Evolutionary conservation across 163 green algal species (phyloP).

Genomic region (Scenedesmus sp.): DNA sequence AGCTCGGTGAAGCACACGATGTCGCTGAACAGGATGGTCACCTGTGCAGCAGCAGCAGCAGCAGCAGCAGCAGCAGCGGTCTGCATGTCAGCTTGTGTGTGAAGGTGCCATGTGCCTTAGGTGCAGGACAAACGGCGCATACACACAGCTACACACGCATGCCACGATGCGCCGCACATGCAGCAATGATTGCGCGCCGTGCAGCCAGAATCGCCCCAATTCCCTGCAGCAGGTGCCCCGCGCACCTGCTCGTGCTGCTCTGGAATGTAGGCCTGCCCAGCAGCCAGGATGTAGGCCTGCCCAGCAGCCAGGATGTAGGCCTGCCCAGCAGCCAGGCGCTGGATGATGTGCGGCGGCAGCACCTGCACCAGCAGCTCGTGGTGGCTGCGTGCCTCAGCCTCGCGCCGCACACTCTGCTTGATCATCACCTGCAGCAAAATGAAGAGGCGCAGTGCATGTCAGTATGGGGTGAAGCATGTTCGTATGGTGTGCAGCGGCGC

Average conservation of each 20-base stretch:
- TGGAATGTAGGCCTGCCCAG: constrained; percentile 4
- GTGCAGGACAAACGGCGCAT: no score
- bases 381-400: constrained; percentile 43
- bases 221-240: no score
- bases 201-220: not conserved
- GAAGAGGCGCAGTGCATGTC: not conserved
- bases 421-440: constrained; percentile 21
- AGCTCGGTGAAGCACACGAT: constrained; percentile 59
- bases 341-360: constrained; percentile 40
- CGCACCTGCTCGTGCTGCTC: constrained; percentile 41
- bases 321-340: constrained; percentile 16
- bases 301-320: not conserved
- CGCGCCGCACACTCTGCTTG: constrained; percentile 9
- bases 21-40: constrained; percentile 52
- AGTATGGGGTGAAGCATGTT: not conserved
- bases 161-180: not conserved
- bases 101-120: no score
- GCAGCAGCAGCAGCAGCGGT: not conserved
- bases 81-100: no score
- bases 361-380: constrained; percentile 40
- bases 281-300: not conserved
- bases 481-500: not conserved
- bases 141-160: no score
- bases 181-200: not conserved
- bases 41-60: constrained; percentile 31